phyloP scores from a whole-genome alignment of 1,139 yeast genomes.

The Scheffersomyces illinoinensis region DNA sequence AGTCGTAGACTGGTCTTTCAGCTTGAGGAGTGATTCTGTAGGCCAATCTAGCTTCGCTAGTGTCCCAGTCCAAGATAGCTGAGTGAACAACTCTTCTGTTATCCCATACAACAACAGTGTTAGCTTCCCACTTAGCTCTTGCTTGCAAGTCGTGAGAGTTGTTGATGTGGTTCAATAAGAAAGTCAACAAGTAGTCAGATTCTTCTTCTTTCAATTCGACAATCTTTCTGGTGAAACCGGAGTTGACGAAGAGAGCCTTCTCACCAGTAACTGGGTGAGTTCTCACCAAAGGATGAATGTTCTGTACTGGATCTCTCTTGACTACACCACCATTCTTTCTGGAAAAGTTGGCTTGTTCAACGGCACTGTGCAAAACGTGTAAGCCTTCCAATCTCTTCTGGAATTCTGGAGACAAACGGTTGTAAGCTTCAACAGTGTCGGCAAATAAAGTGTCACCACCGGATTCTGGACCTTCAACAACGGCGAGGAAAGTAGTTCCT shows the following conservation, averaged over 20 bases:
- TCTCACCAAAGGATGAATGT: slow-evolving; percentile 67
- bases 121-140: slow-evolving; percentile 43
- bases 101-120: slow-evolving; percentile 71
- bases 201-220: slow-evolving; percentile 68
- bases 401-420: slow-evolving; percentile 63
- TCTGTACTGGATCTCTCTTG: slow-evolving; percentile 59
- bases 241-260: slow-evolving; percentile 59
- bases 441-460: slow-evolving; percentile 80
- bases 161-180: slow-evolving; percentile 54
- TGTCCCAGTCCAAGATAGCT: slow-evolving; percentile 64
- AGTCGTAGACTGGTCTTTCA: slow-evolving; percentile 36
- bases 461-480: slow-evolving; percentile 59
- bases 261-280: slow-evolving; percentile 67
- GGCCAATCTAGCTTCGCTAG: slow-evolving; percentile 59
- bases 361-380: slow-evolving; percentile 67
- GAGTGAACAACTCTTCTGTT: slow-evolving; percentile 65
- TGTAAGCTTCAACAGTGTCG: slow-evolving; percentile 66
- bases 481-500: slow-evolving; percentile 60
- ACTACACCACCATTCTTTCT: slow-evolving; percentile 57
- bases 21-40: slow-evolving; percentile 70
- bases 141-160: slow-evolving; percentile 39
- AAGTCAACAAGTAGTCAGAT: slow-evolving; percentile 54
- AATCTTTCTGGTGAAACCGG: slow-evolving; percentile 61
- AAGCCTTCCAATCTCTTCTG: slow-evolving; percentile 56
- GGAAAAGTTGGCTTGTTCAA: slow-evolving; percentile 64